Evolutionary conservation across 2,329 filamentous ascomycete genomes (phyloP), one percentile per base, ranked within the genome.

Genomic region (Aspergillus aculeatinus): DNA sequence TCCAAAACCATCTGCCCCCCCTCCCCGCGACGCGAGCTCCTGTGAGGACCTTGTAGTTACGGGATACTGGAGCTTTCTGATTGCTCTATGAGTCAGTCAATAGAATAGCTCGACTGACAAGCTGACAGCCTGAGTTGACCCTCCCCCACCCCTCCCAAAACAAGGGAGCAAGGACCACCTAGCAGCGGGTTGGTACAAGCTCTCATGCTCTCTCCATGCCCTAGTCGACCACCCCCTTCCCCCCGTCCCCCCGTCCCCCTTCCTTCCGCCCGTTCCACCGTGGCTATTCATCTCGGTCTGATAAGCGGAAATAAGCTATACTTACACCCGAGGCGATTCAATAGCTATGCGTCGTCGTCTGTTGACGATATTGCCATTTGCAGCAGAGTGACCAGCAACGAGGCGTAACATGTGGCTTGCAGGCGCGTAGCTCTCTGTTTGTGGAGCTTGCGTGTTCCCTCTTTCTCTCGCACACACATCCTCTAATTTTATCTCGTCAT

Each of bases 221-320:
- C 27, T 29, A 29, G 27, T 29, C 27, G 9, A 29, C 7, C 27
- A 29, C 7, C 27, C 27, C 27, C 7, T 29, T 9, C 27, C 27
- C n/a, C 9, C 44, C 23, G 35, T n/a, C 51, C 14, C 47, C 39
- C 52, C 27, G 39, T 48, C 5, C 19, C 33, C 52, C 39, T 27
- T 55, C 52, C 52, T 55, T 48, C 42, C 52, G 39, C 39, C 39
- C 27, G 39, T 16, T 55, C 27, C 52, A 48, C 25, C 39, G 52
- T 33, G 16, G 47, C 39, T 48, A 55, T 31, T 55, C 39, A 44
- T 48, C 21, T 48, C 47, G 31, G 23, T 55, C 12, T 55, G 39
- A 48, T 48, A 47, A 27, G 42, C 27, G 44, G 39, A 21, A n/a
- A 29, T 44, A 19, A 44, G 16, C 39, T 44, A 47, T 48, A 27